Evolutionary conservation across 805 yeast genomes (phyloP).

Genomic region (Myxozyma nipponensis): DNA sequence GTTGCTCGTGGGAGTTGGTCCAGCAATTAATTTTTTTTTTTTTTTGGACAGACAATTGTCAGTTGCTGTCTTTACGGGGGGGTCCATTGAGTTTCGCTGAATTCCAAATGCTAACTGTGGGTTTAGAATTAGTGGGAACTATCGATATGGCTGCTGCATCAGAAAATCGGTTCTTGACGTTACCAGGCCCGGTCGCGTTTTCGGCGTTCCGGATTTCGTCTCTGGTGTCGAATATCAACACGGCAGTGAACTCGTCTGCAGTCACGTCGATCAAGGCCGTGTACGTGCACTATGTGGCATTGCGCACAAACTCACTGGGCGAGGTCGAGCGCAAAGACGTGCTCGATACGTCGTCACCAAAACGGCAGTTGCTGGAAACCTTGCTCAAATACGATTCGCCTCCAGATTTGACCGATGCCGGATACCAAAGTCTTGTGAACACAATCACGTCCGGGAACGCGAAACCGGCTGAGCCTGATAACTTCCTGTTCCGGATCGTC

Average conservation of each 20-base stretch:
- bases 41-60: too few species aligned
- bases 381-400: constrained; percentile 73
- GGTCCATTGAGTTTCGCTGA: too few species aligned
- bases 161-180: constrained; percentile 37
- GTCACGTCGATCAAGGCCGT: constrained; percentile 69
- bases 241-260: constrained; percentile 60
- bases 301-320: constrained; percentile 34
- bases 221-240: constrained; percentile 67
- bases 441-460: constrained; percentile 35
- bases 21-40: too few species aligned
- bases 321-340: constrained; percentile 2
- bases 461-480: constrained; percentile 36
- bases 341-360: constrained; percentile 18
- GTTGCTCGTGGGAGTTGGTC: too few species aligned
- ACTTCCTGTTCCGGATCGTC: constrained; percentile 65
- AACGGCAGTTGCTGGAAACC: constrained; percentile 47
- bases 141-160: constrained; percentile 1
- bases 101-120: background rate
- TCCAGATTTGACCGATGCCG: constrained; percentile 50
- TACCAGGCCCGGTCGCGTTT: constrained; percentile 88
- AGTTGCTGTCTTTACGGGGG: too few species aligned
- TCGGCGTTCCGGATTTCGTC: constrained; percentile 80
- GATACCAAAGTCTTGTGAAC: constrained; percentile 43
- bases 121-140: constrained; percentile 1
- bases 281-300: constrained; percentile 76